Evolutionary conservation across 1,284 basidiomycete species (phyloP).

Genomic region (Trichosporon inkin): DNA sequence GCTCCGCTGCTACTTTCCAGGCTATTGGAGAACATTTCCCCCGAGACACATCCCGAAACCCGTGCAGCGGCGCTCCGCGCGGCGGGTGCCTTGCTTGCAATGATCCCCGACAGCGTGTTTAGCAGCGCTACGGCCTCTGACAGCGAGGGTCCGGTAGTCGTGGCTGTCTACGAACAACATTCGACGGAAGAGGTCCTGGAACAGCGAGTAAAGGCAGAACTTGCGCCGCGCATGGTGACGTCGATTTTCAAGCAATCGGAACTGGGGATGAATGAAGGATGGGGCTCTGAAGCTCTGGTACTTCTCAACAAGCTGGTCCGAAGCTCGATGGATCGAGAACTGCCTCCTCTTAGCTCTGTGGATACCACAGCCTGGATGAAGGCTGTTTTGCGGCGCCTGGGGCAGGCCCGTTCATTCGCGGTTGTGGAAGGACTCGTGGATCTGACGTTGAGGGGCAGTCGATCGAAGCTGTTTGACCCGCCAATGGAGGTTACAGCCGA

Average conservation of each 20-base stretch:
- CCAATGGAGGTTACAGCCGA: constrained; percentile 27
- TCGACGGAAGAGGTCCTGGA: constrained; percentile 13
- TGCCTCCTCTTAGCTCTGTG: constrained; percentile 22
- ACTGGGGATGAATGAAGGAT: constrained; percentile 5
- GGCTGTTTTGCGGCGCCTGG: constrained; percentile 31
- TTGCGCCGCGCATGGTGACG: constrained; percentile 26
- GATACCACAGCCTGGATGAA: constrained; percentile 41
- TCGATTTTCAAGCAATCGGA: constrained; percentile 24
- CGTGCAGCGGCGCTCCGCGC: constrained; percentile 6
- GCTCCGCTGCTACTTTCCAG: constrained; percentile 29
- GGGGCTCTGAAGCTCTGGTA: constrained; percentile 15
- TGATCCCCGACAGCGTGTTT: constrained; percentile 14
- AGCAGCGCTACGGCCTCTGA: not conserved
- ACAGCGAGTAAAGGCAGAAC: constrained; percentile 3
- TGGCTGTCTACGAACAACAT: constrained; percentile 2
- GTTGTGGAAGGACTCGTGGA: constrained; percentile 61
- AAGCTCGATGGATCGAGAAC: constrained; percentile 30
- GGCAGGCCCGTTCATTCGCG: constrained; percentile 63
- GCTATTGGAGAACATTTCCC: constrained; percentile 12
- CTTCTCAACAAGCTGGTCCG: constrained; percentile 21
- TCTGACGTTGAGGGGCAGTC: constrained; percentile 56
- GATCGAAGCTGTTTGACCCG: constrained; percentile 28
- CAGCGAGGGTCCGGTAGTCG: not conserved
- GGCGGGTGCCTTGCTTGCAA: constrained; percentile 13
- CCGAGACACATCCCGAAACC: not conserved